These are phyloP conservation scores for Tuber brumale DNA, from an alignment of 495 filamentous ascomycete genomes.

Conservation along the genomic window DNA sequence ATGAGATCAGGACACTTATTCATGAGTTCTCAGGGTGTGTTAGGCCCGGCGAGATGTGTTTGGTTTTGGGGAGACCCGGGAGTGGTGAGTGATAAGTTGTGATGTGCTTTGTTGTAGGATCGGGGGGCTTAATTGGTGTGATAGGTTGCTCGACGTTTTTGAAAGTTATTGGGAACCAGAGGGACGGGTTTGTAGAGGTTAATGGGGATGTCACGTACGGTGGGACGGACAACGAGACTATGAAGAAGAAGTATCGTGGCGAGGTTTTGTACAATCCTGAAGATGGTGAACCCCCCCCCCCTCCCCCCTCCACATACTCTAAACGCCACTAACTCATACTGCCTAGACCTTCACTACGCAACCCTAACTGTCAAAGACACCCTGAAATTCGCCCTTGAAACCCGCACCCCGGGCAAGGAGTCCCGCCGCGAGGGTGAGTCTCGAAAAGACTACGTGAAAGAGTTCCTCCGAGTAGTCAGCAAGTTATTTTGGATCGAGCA, in stretches of 20 bases:
- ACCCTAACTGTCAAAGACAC: slow-evolving; percentile 65
- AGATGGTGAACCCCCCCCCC: slow-evolving; percentile 35
- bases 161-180: slow-evolving; percentile 61
- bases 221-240: slow-evolving; percentile 53
- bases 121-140: slow-evolving; percentile 6
- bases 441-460: slow-evolving; percentile 56
- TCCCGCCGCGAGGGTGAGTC: slow-evolving; percentile 58
- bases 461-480: slow-evolving; percentile 63
- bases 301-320: neutral
- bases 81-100: slow-evolving; percentile 46
- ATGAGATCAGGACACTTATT: slow-evolving; percentile 57
- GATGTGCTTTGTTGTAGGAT: neutral
- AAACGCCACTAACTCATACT: slow-evolving; percentile 5
- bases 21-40: slow-evolving; percentile 55
- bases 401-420: slow-evolving; percentile 58
- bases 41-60: slow-evolving; percentile 50
- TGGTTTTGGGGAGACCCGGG: slow-evolving; percentile 67
- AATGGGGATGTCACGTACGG: slow-evolving; percentile 61
- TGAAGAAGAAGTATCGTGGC: slow-evolving; percentile 60
- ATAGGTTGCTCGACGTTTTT: slow-evolving; percentile 60
- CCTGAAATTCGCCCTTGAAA: slow-evolving; percentile 62
- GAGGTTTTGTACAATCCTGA: slow-evolving; percentile 45
- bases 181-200: slow-evolving; percentile 57
- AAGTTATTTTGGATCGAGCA: slow-evolving; percentile 76
- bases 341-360: slow-evolving; percentile 63